Base-by-base conservation (phyloP, 306 rosid species). In the Quercus aquifolioides region DNA sequence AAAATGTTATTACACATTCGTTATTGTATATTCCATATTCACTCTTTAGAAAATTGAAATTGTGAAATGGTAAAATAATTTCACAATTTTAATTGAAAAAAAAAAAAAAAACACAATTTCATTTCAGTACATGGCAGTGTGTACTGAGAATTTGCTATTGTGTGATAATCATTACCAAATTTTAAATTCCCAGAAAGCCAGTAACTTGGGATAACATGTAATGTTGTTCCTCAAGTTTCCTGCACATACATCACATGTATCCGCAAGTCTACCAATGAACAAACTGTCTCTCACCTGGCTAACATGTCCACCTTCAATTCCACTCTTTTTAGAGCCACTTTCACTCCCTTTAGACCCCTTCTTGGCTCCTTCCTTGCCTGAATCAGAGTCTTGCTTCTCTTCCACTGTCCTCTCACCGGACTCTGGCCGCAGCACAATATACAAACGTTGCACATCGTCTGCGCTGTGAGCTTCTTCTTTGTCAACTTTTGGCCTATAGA, bases 361-460 rank as follows among this genome's bases (percentile, higher is more conserved):
- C 56, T 55, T 79, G 72, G 79, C 43, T 31, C 78, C 85, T 85
- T 85, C 88, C 62, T 89, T 79, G 5, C 84, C 91, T 13, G 85
- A 82, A 79, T 58, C 59, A 0, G 80, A 52, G 49, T 1, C 33
- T 31, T 31, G 33, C 30, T 28, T 23, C 26, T 26, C 91, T 84
- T 88, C 91, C 12, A 84, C 80, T 2, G 77, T 1, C 76, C 71
- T 74, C 73, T 88, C 91, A 33, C 90, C 86, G 0, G 84, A 85
- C 74, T 84, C 88, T 1, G 89, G 85, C 63, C 86, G 78, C 28
- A 91, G 52, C 58, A 89, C 82, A 0, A 91, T 84, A 74, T 89
- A 85, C 30, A 91, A 79, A 35, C 89, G 89, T 6, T 91, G 95
- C 21, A 91, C 90, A 59, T 87, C 91, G 4, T 89, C 90, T 18